Percentiles rank a stretch among this genome's conserved stretches.
Evolutionary conservation across 225 moss, liverwort and hornwort species (phyloP).

Genomic region (Climacium dendroides): DNA sequence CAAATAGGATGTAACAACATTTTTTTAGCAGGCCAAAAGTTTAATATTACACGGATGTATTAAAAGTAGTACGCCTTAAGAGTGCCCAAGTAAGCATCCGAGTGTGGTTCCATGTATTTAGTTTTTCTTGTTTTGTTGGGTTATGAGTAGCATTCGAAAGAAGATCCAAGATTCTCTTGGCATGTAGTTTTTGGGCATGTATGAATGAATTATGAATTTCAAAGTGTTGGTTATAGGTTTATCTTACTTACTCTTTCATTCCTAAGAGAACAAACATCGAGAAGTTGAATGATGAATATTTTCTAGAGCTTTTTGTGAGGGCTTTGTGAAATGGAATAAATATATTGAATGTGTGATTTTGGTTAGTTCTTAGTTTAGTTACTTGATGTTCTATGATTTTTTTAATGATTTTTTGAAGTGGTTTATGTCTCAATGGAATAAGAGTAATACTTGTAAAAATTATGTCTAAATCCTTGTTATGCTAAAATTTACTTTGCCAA

Average conservation of each 20-base stretch:
- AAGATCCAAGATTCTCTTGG: neutral
- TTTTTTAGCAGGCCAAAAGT: too few relatives aligned
- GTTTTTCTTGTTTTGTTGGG: neutral
- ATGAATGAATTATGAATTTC: neutral
- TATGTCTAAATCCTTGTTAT: neutral
- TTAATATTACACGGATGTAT: neutral
- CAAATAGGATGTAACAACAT: too few relatives aligned
- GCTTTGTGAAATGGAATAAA: neutral
- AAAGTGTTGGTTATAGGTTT: too few relatives aligned
- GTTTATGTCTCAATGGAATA: neutral
- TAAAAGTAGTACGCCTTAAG: neutral
- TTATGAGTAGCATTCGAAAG: rapidly evolving
- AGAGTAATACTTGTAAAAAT: neutral
- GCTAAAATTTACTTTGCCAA: neutral
- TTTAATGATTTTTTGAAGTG: neutral
- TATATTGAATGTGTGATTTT: neutral
- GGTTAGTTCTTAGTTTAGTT: neutral
- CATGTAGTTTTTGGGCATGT: neutral
- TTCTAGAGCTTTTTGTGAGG: rapidly evolving
- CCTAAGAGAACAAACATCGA: rapidly evolving
- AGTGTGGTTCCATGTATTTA: neutral
- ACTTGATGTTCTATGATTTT: rapidly evolving
- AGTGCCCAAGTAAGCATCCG: neutral
- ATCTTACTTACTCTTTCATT: rapidly evolving
- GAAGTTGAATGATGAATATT: neutral